Evolutionary conservation across 805 yeast genomes (phyloP), one percentile per base, ranked within the genome.

Genomic region (Hanseniaspora guilliermondii): DNA sequence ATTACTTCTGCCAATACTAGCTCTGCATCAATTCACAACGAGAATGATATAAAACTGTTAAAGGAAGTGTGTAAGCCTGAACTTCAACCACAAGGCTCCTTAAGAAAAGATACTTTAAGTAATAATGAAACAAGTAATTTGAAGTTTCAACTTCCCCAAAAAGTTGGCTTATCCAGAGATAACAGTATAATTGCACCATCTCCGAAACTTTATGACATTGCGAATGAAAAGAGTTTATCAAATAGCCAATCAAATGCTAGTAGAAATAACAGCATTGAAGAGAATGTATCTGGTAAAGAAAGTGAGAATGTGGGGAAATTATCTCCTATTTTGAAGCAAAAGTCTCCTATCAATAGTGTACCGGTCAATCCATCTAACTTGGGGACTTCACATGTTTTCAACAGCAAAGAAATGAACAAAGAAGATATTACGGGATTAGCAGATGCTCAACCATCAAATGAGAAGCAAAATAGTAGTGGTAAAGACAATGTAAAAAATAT

Each of bases 401-500:
- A 14, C 30, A 36, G 55, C 6, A 46, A 52, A 32, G 41, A 47
- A 6, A n/a, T 53, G 12, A 33, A 53, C 2, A 44, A 40, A 1
- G 40, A 47, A 2, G 37, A 38, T 8, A 17, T 32, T 45, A 32
- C 12, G 36, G 49, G 27, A 24, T 40, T 16, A 24, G 33, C 33
- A 53, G 63, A 59, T 14, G 58, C 64, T 17, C 57, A 61, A 40
- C 65, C 64, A 24, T 61, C 63, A 47, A 69, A 66, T 49, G 53
- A 49, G 4, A 8, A 30, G 21, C 30, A 21, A 14, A 53, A 32
- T 21, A 16, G 19, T 6, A 42, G 37, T 37, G 48, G 41, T 6
- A 68, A 78, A 60, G 75, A 75, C 53, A 67, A 70, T 22, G 66
- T 74, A 12, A 64, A 64, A 40, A 78, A 78, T 59, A 70, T 78